Evolutionary conservation across 2,329 filamentous ascomycete species (phyloP), one percentile per base, ranked within the genome.

Genomic region (Verruconis gallopava): DNA sequence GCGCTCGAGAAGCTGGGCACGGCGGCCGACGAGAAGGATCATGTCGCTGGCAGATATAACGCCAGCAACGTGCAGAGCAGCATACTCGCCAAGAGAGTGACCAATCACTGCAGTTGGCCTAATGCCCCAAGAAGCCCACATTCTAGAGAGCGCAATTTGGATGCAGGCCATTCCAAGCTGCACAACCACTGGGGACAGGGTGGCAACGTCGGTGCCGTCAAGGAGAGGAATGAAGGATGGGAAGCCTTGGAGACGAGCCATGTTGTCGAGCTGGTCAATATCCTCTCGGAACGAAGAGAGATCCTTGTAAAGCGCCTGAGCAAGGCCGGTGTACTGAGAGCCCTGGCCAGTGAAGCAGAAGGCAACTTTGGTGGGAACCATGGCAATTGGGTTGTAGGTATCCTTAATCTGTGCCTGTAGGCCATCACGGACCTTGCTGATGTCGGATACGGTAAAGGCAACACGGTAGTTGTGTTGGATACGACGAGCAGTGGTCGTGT

Each of bases 61-160:
- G 38, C 79, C 81, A 41, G 81, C 77, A 32, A 77, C 69, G 51
- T 81, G 71, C 9, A 85, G 71, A 32, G 81, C 80, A 28, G 81
- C 79, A 51, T 84, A 85, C 57, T 85, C 80, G 41, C 81, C 81
- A 20, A 85, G 63, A 50, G 77, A 82, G 58, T 71, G 67, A 28
- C 67, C 67, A 47, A 70, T 65, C 44, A 71, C 71, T 13, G 69
- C 66, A 5, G 57, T 59, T 52, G 71, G 67, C 47, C 73, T 62
- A 55, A 78, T 55, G 38, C 66, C 67, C 66, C 65, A 70, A n/a
- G 65, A 60, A 35, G 59, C 58, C 67, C 67, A 71, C 66, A 70
- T 69, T 51, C 65, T 64, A 21, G 67, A 64, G 42, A 71, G 62
- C 21, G 67, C 67, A 44, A 71, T 66, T 49, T 71, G 67, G 37